Conservation (phyloP, 2,329 filamentous ascomycete genomes). For the Pseudogymnoascus sp. region DNA sequence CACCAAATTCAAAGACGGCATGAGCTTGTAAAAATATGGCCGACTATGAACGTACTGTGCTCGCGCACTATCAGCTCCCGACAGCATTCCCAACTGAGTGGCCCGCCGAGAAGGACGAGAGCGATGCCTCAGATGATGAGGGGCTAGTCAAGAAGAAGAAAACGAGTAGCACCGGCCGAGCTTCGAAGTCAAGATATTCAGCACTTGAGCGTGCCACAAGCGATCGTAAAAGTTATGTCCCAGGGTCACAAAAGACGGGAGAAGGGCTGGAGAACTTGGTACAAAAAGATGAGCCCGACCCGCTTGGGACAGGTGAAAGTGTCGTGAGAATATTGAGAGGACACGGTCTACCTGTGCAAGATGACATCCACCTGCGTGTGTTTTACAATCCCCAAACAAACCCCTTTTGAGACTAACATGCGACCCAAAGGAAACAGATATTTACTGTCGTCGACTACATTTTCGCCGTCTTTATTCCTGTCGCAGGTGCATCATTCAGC, state of each 20-base stretch:
- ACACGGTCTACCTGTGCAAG: constrained; percentile 71
- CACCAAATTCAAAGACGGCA: neutral
- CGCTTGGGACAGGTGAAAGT: constrained; percentile 78
- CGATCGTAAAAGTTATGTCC: constrained; percentile 53
- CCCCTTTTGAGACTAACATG: constrained; percentile 12
- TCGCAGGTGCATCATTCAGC: constrained; percentile 84
- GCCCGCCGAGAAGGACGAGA: constrained; percentile 72
- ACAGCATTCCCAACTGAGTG: constrained; percentile 73
- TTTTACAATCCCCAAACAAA: constrained; percentile 19
- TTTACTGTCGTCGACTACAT: constrained; percentile 88
- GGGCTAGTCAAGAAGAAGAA: constrained; percentile 26
- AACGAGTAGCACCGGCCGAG: constrained; percentile 41
- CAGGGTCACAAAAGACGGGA: constrained; percentile 58
- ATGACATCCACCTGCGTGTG: constrained; percentile 68
- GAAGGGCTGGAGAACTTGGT: constrained; percentile 68
- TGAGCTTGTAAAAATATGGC: constrained; percentile 36
- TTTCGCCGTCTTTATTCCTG: constrained; percentile 84
- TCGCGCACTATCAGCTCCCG: constrained; percentile 83
- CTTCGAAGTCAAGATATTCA: constrained; percentile 72
- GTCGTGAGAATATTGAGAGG: constrained; percentile 73
- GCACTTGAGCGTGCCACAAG: constrained; percentile 70
- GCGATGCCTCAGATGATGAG: constrained; percentile 49
- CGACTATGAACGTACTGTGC: constrained; percentile 66
- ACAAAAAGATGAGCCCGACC: constrained; percentile 86
- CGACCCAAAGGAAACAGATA: constrained; percentile 68